phyloP scores from a whole-genome alignment of 78 protist genomes.

The Parvularia atlantis region DNA sequence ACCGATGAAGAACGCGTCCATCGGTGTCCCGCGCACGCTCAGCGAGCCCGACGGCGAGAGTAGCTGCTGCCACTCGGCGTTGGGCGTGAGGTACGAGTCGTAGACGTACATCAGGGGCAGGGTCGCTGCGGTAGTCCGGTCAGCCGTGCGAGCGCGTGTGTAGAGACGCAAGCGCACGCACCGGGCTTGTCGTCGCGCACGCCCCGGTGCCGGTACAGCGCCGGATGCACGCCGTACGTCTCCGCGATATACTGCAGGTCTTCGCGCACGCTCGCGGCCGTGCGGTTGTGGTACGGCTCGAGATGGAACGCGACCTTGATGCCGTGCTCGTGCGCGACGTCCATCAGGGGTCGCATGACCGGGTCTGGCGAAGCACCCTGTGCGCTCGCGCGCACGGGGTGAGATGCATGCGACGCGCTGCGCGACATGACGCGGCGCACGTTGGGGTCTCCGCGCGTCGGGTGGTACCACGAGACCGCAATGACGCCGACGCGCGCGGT shows the following conservation, averaged over 20 bases:
- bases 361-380: neutral
- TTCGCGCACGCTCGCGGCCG: neutral
- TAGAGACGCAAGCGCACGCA: too few species aligned
- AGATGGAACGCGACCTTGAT: conserved; percentile 29
- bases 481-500: conserved; percentile 20
- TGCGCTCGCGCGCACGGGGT: neutral
- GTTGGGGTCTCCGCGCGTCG: too few species aligned
- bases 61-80: conserved; percentile 20
- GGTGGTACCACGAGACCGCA: conserved; percentile 38
- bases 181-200: too few species aligned
- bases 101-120: conserved; percentile 23
- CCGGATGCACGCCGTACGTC: conserved; percentile 18
- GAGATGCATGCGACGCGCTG: too few species aligned
- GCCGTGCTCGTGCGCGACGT: conserved; percentile 1
- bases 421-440: too few species aligned
- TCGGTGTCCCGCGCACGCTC: neutral
- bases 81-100: conserved; percentile 30
- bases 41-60: neutral
- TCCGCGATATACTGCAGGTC: conserved; percentile 12
- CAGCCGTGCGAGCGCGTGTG: too few species aligned
- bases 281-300: conserved; percentile 43
- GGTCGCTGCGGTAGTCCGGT: too few species aligned
- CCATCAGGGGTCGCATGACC: neutral
- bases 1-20: conserved; percentile 11
- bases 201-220: conserved; percentile 10